phyloP scores from a whole-genome alignment of 306 rosid species.

The Prunus dulcis region DNA sequence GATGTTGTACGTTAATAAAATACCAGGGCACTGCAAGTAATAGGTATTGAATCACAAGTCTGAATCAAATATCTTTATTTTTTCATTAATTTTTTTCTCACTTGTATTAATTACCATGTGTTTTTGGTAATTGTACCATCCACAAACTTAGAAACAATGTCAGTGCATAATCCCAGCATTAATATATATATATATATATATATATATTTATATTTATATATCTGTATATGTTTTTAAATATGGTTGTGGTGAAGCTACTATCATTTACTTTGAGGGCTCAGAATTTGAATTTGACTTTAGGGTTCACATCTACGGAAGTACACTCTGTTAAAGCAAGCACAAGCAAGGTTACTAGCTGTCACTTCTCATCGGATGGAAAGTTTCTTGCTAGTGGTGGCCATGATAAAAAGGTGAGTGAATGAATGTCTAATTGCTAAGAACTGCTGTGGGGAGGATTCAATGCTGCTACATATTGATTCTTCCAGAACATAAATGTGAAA shows the following conservation, averaged over 20 bases:
- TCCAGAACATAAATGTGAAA: conserved; percentile 15
- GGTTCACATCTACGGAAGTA: conserved; percentile 72
- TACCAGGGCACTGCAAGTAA: not conserved
- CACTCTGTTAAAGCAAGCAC: conserved; percentile 70
- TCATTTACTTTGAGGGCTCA: conserved; percentile 15
- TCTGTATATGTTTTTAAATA: not conserved
- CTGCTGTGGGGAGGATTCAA: not conserved
- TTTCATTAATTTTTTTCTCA: not conserved
- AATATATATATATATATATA: too few species aligned
- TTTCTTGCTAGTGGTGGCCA: conserved; percentile 96
- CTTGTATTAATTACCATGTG: not conserved
- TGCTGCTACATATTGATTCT: conserved; percentile 2
- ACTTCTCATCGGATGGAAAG: conserved; percentile 97
- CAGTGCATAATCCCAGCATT: not conserved
- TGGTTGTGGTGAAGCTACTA: not conserved
- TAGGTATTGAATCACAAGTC: not conserved
- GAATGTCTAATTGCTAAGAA: not conserved
- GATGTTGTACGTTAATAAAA: conserved; percentile 43
- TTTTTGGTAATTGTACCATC: not conserved
- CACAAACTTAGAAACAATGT: not conserved
- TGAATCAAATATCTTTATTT: not conserved
- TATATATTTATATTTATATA: too few species aligned
- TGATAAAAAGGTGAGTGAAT: conserved; percentile 74
- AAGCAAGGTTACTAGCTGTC: conserved; percentile 84
- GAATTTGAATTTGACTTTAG: conserved; percentile 45